These are phyloP conservation scores for Euphorbia corollata DNA, from an alignment of 441 rosid genomes.

Conservation along the genomic window DNA sequence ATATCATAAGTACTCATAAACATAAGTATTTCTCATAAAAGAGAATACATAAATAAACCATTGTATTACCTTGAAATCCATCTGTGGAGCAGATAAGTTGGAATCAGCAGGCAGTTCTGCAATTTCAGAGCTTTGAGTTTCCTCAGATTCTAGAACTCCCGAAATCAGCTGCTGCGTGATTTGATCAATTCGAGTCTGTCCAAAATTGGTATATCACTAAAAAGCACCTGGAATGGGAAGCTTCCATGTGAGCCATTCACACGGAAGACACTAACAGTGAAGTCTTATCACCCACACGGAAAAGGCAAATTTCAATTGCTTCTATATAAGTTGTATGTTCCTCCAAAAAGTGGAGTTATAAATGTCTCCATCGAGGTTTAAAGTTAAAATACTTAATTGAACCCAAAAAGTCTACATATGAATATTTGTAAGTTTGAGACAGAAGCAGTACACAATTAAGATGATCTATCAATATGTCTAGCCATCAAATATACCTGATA, in stretches of 20 bases:
- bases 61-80: slow-evolving; percentile 32
- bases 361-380: slow-evolving; percentile 29
- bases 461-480: background rate
- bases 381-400: slow-evolving; percentile 10
- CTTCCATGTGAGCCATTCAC: slow-evolving; percentile 55
- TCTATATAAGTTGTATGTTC: slow-evolving; percentile 34
- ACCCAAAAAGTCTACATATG: background rate
- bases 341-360: slow-evolving; percentile 34
- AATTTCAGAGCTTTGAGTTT: slow-evolving; percentile 24
- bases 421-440: background rate
- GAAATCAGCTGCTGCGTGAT: slow-evolving; percentile 52
- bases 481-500: slow-evolving; percentile 55
- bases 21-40: slow-evolving; percentile 10
- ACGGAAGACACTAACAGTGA: slow-evolving; percentile 41
- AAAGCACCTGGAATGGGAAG: slow-evolving; percentile 59
- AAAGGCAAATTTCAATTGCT: slow-evolving; percentile 32
- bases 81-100: slow-evolving; percentile 24
- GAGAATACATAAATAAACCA: slow-evolving; percentile 8
- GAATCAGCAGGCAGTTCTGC: slow-evolving; percentile 29
- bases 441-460: background rate
- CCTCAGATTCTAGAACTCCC: slow-evolving; percentile 39
- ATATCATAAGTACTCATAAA: slow-evolving; percentile 15
- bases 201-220: slow-evolving; percentile 70
- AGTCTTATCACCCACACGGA: slow-evolving; percentile 40
- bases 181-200: slow-evolving; percentile 91